Percentiles rank a stretch among this genome's conserved stretches.
These are phyloP conservation scores for Termitomyces sp. DNA, from an alignment of 768 basidiomycete species.

Conservation along the genomic window DNA sequence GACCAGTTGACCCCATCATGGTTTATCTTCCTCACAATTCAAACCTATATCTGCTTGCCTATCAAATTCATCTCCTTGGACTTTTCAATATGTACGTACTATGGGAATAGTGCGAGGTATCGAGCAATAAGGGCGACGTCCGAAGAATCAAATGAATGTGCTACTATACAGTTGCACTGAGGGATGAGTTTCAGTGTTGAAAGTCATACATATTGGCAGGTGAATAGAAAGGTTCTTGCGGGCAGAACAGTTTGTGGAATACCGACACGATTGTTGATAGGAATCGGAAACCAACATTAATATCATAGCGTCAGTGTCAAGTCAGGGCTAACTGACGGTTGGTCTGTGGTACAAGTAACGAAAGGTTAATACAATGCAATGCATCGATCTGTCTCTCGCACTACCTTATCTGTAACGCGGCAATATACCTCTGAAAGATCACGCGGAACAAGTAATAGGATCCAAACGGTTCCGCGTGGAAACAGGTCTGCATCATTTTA, in stretches of 20 bases:
- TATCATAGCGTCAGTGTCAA: too few relatives aligned
- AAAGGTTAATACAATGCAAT: background rate
- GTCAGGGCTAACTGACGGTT: background rate
- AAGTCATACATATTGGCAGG: background rate
- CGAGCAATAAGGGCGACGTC: too few relatives aligned
- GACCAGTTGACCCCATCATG: too few relatives aligned
- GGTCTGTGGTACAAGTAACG: background rate
- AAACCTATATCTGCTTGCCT: too few relatives aligned
- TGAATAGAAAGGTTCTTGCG: background rate
- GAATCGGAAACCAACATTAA: background rate
- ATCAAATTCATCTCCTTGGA: too few relatives aligned
- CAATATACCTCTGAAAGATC: background rate
- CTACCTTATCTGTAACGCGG: background rate
- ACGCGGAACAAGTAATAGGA: background rate
- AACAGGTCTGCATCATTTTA: background rate
- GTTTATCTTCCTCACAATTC: too few relatives aligned
- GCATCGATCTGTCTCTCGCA: background rate
- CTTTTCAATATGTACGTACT: too few relatives aligned
- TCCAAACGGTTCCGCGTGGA: background rate
- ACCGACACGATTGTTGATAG: background rate
- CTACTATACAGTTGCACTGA: too few relatives aligned
- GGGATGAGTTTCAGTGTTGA: background rate
- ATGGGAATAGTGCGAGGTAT: too few relatives aligned
- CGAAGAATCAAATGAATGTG: too few relatives aligned
- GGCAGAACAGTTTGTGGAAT: background rate